Base-by-base conservation (phyloP, 148 eudicot genomes). In the Silene conica region DNA sequence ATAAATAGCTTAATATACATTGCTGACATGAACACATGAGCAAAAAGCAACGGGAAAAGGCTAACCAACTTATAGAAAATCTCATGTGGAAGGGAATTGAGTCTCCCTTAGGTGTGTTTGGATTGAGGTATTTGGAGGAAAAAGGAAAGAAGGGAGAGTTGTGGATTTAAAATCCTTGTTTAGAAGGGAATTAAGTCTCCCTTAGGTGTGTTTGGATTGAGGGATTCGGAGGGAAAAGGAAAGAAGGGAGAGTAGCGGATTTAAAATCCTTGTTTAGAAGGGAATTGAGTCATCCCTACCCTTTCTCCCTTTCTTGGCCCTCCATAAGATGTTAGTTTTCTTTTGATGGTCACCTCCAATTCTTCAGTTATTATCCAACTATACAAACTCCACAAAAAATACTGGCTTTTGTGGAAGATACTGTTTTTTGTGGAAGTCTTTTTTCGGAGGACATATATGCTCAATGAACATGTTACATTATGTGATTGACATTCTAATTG, bases 11-110 rank as follows among this genome's bases (percentile, higher is more conserved):
- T 83, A 79, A 3, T 87, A 78, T 43, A 75, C 80, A 65, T 57
- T 73, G 77, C 71, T 93, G 78, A 80, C 74, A 61, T 63, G 84
- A 72, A 84, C 82, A 60, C 90, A 89, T 41, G 92, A 87, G 75
- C 80, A 77, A 76, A 84, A 84, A 74, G 87, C 88, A 19, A 80
- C 87, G 92, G 65, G 8, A 8, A 85, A 78, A 73, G 93, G 43
- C 84, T 13, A 90, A 80, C 87, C 76, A 73, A 58, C 77, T 50
- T 55, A 79, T 93, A 66, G 86, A 82, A 63, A 80, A 85, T 25
- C 34, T 87, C 83, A 84, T 86, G 84, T 73, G 34, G 21, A 77
- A 48, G 50, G 86, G 83, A 82, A 76, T 72, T n/a, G 8, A n/a
- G 25, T 38, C 63, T 52, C 57, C 77, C 28, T 14, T 31, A 6